phyloP scores from a whole-genome alignment of 495 filamentous ascomycete genomes.

The Copromyces sp. region DNA sequence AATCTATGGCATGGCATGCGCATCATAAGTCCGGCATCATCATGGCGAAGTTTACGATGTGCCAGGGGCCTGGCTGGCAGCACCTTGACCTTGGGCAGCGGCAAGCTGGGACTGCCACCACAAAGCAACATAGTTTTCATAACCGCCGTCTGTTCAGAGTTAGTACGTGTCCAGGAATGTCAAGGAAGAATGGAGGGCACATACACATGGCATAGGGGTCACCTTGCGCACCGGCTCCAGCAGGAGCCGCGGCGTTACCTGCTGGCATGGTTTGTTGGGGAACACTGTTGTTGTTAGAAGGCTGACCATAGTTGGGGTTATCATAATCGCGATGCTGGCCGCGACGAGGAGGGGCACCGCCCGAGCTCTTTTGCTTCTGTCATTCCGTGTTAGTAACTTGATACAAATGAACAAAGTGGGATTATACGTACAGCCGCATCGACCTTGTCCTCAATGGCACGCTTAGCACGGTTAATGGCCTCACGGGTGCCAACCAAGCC shows the following conservation, averaged over 20 bases:
- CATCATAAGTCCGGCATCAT: conserved; percentile 9
- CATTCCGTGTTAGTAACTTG: conserved; percentile 17
- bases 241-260: conserved; percentile 9
- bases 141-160: conserved; percentile 20
- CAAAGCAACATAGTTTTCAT: conserved; percentile 23
- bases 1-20: conserved; percentile 22
- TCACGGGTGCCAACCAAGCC: conserved; percentile 64
- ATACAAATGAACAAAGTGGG: not conserved
- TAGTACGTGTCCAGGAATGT: not conserved
- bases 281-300: conserved; percentile 18
- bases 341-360: conserved; percentile 30
- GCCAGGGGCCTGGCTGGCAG: conserved; percentile 16
- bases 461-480: conserved; percentile 61
- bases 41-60: conserved; percentile 19
- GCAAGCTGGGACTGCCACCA: conserved; percentile 25
- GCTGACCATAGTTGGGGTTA: conserved; percentile 30
- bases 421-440: conserved; percentile 57
- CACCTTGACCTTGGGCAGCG: conserved; percentile 18
- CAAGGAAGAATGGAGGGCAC: not conserved
- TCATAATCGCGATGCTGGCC: conserved; percentile 37
- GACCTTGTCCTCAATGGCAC: conserved; percentile 78
- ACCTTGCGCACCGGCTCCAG: conserved; percentile 13
- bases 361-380: conserved; percentile 44
- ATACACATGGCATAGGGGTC: conserved; percentile 27
- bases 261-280: conserved; percentile 10